Percentiles rank a stretch among this genome's conserved stretches.
phyloP scores from a whole-genome alignment of 2,329 filamentous ascomycete species.

The Penicillium sp. region DNA sequence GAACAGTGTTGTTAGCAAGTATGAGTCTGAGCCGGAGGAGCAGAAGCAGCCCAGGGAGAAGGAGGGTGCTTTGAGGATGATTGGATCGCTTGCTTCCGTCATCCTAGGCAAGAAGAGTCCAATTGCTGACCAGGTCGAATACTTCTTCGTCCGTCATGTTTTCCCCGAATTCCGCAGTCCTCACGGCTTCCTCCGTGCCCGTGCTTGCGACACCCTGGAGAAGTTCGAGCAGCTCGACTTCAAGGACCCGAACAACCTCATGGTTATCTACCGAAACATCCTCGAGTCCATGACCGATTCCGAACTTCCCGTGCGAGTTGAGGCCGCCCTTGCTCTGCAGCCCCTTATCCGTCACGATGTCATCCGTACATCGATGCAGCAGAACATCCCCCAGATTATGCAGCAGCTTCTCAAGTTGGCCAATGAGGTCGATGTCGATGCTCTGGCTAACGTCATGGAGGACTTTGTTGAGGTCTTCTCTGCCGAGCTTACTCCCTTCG shows the following conservation, averaged over 20 bases:
- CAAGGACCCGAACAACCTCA: slow-evolving; percentile 91
- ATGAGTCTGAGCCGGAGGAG: slow-evolving; percentile 77
- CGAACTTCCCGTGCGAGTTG: slow-evolving; percentile 90
- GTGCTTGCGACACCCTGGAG: slow-evolving; percentile 94
- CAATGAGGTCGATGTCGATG: slow-evolving; percentile 97
- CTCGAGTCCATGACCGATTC: slow-evolving; percentile 93
- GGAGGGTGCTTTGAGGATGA: slow-evolving; percentile 95
- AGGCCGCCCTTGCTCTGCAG: slow-evolving; percentile 88
- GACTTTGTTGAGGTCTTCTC: slow-evolving; percentile 99
- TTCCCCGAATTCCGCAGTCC: slow-evolving; percentile 95
- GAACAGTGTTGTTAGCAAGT: slow-evolving; percentile 90
- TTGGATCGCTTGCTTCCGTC: slow-evolving; percentile 88
- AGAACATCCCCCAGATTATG: slow-evolving; percentile 98
- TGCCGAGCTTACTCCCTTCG: slow-evolving; percentile 93
- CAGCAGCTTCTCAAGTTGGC: slow-evolving; percentile 95
- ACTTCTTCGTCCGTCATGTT: slow-evolving; percentile 96
- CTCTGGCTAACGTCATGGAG: slow-evolving; percentile 97
- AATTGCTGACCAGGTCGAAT: slow-evolving; percentile 95
- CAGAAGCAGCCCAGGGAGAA: slow-evolving; percentile 95
- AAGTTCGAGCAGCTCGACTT: slow-evolving; percentile 98
- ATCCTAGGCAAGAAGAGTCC: slow-evolving; percentile 98
- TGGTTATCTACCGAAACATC: slow-evolving; percentile 95
- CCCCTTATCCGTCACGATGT: slow-evolving; percentile 93
- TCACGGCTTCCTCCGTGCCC: slow-evolving; percentile 87
- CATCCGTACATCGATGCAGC: slow-evolving; percentile 92